These are phyloP conservation scores for Cystoderma amianthinum DNA, from an alignment of 768 basidiomycete species.

Conservation along the genomic window DNA sequence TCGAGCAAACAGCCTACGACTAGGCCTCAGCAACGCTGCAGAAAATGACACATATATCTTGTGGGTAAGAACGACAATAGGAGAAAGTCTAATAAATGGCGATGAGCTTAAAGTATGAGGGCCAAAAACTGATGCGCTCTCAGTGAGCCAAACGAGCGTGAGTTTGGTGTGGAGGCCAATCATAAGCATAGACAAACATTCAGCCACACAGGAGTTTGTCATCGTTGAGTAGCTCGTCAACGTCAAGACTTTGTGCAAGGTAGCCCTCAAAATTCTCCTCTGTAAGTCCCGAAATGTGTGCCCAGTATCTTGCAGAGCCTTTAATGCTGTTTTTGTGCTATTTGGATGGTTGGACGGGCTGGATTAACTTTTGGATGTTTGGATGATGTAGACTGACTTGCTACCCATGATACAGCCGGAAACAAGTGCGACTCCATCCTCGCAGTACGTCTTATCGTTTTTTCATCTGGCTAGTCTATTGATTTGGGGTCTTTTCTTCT, in stretches of 20 bases:
- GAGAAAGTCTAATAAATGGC: too few species aligned
- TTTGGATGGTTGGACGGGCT: conserved; percentile 22
- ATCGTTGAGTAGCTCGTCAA: conserved; percentile 21
- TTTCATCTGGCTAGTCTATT: not conserved
- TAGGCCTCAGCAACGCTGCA: too few species aligned
- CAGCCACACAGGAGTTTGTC: conserved; percentile 8
- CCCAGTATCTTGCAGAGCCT: conserved; percentile 9
- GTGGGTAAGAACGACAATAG: too few species aligned
- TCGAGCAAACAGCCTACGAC: too few species aligned
- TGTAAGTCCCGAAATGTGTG: conserved; percentile 26
- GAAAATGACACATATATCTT: too few species aligned
- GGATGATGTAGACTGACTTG: conserved; percentile 28
- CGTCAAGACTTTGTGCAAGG: conserved; percentile 30
- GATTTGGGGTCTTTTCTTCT: conserved; percentile 19
- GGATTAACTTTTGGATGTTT: conserved; percentile 26
- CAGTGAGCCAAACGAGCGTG: too few species aligned
- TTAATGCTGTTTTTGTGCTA: conserved; percentile 13
- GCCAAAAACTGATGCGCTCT: too few species aligned
- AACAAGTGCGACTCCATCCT: conserved; percentile 28
- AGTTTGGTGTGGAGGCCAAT: too few species aligned
- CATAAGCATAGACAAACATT: conserved; percentile 12
- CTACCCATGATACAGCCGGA: conserved; percentile 22
- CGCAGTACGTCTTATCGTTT: conserved; percentile 26
- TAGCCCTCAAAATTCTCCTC: conserved; percentile 28
- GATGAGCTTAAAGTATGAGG: too few species aligned